Conservation (phyloP, 2,329 filamentous ascomycete species). For the Diaporthe capsici region DNA sequence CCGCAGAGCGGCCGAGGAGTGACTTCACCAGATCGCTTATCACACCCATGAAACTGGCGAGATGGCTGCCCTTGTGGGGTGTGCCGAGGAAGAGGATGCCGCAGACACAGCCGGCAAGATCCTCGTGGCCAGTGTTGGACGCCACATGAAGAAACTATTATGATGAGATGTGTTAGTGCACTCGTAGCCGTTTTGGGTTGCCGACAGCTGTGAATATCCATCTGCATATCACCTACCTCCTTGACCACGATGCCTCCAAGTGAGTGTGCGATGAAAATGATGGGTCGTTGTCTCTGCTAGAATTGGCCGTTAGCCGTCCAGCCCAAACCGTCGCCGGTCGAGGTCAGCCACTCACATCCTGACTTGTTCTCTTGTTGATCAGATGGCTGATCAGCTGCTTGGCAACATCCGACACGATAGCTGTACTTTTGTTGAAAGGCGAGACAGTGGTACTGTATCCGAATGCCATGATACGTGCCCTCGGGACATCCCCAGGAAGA, state of each 20-base stretch:
- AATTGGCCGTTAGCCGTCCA: background rate
- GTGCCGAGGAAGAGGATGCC: conserved; percentile 28
- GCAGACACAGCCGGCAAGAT: conserved; percentile 9
- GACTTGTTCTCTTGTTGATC: conserved; percentile 26
- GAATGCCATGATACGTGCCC: conserved; percentile 23
- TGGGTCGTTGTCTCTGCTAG: conserved; percentile 20
- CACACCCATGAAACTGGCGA: conserved; percentile 32
- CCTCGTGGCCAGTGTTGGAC: conserved; percentile 17
- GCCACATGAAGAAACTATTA: conserved; percentile 17
- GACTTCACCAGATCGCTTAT: conserved; percentile 16
- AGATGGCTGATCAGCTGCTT: conserved; percentile 22
- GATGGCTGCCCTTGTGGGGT: conserved; percentile 26
- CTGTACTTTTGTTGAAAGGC: conserved; percentile 12
- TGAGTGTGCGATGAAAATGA: conserved; percentile 25
- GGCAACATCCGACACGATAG: conserved; percentile 20
- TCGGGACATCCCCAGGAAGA: conserved; percentile 14
- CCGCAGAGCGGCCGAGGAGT: conserved; percentile 18
- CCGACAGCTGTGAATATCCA: background rate
- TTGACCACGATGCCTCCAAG: conserved; percentile 31
- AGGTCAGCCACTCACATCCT: background rate
- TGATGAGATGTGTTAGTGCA: background rate
- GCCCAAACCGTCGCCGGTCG: background rate
- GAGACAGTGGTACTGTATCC: conserved; percentile 14
- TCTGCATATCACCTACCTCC: background rate
- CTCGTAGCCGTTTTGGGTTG: no score